These are phyloP conservation scores for Mitragyna speciosa DNA, from an alignment of 257 asterid genomes.

Conservation along the genomic window DNA sequence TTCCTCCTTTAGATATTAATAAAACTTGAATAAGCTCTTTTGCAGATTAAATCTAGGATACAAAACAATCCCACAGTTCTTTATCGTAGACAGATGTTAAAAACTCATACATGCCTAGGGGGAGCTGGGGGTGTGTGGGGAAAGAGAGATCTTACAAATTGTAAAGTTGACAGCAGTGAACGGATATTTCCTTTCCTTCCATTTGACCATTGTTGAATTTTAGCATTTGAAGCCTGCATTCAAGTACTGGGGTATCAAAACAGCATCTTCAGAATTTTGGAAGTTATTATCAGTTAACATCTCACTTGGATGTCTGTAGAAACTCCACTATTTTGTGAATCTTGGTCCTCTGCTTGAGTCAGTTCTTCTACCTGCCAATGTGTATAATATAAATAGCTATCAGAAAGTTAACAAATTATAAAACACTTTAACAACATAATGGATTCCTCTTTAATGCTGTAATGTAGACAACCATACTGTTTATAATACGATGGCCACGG, in stretches of 20 bases:
- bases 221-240: slow-evolving; percentile 69
- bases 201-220: slow-evolving; percentile 77
- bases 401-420: neutral
- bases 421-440: neutral
- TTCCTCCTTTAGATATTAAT: neutral
- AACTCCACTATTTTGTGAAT: slow-evolving; percentile 36
- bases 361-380: slow-evolving; percentile 74
- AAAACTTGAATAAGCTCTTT: neutral
- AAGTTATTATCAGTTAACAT: slow-evolving; percentile 7
- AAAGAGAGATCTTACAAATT: slow-evolving; percentile 52
- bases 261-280: slow-evolving; percentile 3
- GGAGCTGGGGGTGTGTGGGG: neutral
- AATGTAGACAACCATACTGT: neutral
- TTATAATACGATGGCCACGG: neutral
- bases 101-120: neutral
- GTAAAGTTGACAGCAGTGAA: slow-evolving; percentile 84
- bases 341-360: slow-evolving; percentile 37
- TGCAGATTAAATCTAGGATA: neutral
- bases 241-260: neutral
- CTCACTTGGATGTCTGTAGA: slow-evolving; percentile 54
- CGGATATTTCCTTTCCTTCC: slow-evolving; percentile 98
- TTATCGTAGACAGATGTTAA: neutral
- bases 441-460: neutral
- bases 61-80: neutral
- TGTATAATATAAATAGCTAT: neutral